These are phyloP conservation scores for Neofusicoccum laricinum DNA, from an alignment of 2,329 filamentous ascomycete genomes.

Conservation along the genomic window DNA sequence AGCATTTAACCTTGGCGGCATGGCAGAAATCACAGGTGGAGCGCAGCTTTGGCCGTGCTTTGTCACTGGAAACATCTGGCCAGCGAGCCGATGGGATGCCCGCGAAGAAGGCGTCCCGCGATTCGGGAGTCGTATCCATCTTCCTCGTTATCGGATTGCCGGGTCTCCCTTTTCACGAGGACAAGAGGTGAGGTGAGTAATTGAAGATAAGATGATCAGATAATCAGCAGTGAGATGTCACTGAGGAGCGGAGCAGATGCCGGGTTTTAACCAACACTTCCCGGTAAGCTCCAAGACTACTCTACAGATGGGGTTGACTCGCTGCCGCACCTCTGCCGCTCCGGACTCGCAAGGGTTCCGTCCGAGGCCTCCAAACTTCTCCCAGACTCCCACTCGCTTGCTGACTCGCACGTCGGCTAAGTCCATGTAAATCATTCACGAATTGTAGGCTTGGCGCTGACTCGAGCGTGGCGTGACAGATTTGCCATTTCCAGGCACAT, in stretches of 20 bases:
- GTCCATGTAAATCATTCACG: conserved; percentile 1
- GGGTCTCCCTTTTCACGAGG: background rate
- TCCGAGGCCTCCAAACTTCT: background rate
- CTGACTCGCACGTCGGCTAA: background rate
- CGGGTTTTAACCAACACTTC: background rate
- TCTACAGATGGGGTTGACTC: background rate
- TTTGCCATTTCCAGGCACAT: background rate
- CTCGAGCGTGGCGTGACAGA: conserved; percentile 2
- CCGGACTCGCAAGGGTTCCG: background rate
- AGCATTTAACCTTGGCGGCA: conserved; percentile 9
- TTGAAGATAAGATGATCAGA: conserved; percentile 10
- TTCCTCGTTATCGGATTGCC: background rate
- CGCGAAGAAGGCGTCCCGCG: background rate
- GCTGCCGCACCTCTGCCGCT: background rate
- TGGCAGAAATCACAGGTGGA: conserved; percentile 13
- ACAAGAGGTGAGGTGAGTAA: background rate
- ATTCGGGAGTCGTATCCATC: background rate
- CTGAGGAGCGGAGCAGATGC: background rate
- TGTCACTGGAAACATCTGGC: background rate
- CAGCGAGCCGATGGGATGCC: background rate
- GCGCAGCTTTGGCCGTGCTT: conserved; percentile 6
- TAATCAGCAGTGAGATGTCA: background rate
- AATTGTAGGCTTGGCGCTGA: background rate
- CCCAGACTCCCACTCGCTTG: background rate
- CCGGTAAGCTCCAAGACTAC: background rate